Evolutionary conservation across 148 eudicot species (phyloP), one percentile per base, ranked within the genome.

Genomic region (Spergularia marina): DNA sequence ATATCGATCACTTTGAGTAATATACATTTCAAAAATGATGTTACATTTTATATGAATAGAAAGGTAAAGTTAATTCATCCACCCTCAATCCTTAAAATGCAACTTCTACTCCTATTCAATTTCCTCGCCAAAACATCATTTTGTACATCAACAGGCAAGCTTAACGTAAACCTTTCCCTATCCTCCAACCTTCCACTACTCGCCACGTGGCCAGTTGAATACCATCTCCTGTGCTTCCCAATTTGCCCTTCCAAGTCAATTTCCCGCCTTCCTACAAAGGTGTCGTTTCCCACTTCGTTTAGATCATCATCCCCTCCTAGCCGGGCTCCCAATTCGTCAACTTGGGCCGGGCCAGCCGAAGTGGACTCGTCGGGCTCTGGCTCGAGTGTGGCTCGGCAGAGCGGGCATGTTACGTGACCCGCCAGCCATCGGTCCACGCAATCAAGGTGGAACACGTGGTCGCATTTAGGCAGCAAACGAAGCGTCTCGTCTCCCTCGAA

Each of bases 341-440:
- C 5, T 13, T 41, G 40, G n/a, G n/a, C 41, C 41, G 56, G 15
- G 9, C 12, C 59, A 15, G 25, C 41, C 72, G 18, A 7, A 53
- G 8, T 23, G 0, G 44, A 25, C 30, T 69, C 55, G 15, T n/a
- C 77, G 5, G 70, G 12, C 5, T 12, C 11, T 1, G 7, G 34
- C n/a, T 18, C 77, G 3, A 74, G 70, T 3, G 17, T 30, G 9
- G 77, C 70, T 40, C 77, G 77, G 56, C 77, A 74, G 16, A 74
- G 47, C 17, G 77, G 77, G 41, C 84, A 82, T 0, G 84, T 78
- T n/a, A 63, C 49, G 64, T 82, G 88, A 0, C 73, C 74, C 47
- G 34, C 64, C 2, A 85, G 61, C 88, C 88, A 85, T 0, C 34
- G 77, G 53, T 81, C 82, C 61, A 85, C 80, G 49, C 88, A 85